Base-by-base conservation (phyloP, 2,329 filamentous ascomycete genomes). In the Ophiostoma montium region DNA sequence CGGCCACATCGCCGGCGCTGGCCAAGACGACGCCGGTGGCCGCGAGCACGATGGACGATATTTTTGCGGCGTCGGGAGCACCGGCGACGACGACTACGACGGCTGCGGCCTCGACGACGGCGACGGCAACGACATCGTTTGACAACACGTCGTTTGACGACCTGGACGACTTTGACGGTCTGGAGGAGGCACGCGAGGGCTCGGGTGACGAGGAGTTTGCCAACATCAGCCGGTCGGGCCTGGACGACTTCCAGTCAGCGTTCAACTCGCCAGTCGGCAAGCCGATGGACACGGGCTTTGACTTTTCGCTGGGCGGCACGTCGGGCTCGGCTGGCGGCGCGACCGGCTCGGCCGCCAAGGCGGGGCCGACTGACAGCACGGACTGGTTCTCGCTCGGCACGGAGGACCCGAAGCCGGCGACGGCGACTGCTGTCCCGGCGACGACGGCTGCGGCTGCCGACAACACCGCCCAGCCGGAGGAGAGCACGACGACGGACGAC, bases 401-500 rank as follows among this genome's bases (percentile, higher is more conserved):
- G 1, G 50, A 16, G 7, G 47, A 35, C 11, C 42, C 21, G 10
- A 49, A 50, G 43, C 31, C 43, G 53, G 61, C 53, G 56, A 63
- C 45, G 46, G n/a, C 58, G 52, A 21, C 18, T 50, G 31, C 47
- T 35, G 50, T 33, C 44, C 52, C 44, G 43, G 52, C 48, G 31
- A 58, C 60, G 35, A 55, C 56, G 13, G 19, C 6, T 11, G 33
- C n/a, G n/a, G n/a, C n/a, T n/a, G n/a, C n/a, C n/a, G n/a, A n/a
- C n/a, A n/a, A n/a, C n/a, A 83, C 5, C 75, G 86, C 57, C 82
- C 84, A 6, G 68, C 90, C 80, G 41, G 76, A 80, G 47, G 78
- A 81, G 18, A 84, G 84, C 3, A 84, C 84, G 59, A 86, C 84
- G 59, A 85, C 94, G 59, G 90, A 96, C 60, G 90, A 96, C 61